Evolutionary conservation across 1,139 yeast genomes (phyloP).

Genomic region (Candida freyschussii): DNA sequence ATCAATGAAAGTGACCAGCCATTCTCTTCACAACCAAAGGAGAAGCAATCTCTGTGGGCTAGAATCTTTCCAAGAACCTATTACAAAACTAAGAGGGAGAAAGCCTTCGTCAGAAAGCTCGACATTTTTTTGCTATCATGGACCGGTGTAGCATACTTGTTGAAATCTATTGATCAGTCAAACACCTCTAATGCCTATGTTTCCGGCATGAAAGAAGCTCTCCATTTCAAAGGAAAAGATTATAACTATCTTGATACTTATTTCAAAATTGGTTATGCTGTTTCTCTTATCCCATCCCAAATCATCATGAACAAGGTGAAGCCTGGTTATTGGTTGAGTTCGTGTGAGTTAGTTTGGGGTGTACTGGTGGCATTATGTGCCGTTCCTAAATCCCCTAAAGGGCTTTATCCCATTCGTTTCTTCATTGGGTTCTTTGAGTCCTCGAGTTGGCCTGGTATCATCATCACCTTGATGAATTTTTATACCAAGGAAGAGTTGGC

Average conservation of each 20-base stretch:
- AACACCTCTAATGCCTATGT: conserved; percentile 55
- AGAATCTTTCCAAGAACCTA: conserved; percentile 10
- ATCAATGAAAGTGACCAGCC: too few relatives aligned
- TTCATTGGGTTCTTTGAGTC: conserved; percentile 33
- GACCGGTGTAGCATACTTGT: conserved; percentile 29
- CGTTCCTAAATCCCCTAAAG: conserved; percentile 40
- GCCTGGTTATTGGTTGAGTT: conserved; percentile 40
- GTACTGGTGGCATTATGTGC: conserved; percentile 41
- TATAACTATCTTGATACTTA: conserved; percentile 49
- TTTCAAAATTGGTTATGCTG: conserved; percentile 48
- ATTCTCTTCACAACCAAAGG: too few relatives aligned
- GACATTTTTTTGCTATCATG: conserved; percentile 10
- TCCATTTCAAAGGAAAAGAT: conserved; percentile 60
- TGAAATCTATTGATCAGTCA: conserved; percentile 18
- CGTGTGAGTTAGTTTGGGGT: conserved; percentile 34
- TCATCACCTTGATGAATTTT: conserved; percentile 28
- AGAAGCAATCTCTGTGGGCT: conserved; percentile 8
- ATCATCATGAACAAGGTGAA: conserved; percentile 38
- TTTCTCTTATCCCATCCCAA: conserved; percentile 47
- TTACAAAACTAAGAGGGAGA: conserved; percentile 10
- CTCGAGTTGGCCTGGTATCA: conserved; percentile 28
- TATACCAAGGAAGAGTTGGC: conserved; percentile 30
- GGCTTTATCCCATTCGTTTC: conserved; percentile 30
- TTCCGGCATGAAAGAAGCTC: conserved; percentile 54
- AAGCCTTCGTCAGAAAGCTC: conserved; percentile 9